Evolutionary conservation across 2,329 filamentous ascomycete genomes (phyloP), one percentile per base, ranked within the genome.

Genomic region (Hypoxylon sp.): DNA sequence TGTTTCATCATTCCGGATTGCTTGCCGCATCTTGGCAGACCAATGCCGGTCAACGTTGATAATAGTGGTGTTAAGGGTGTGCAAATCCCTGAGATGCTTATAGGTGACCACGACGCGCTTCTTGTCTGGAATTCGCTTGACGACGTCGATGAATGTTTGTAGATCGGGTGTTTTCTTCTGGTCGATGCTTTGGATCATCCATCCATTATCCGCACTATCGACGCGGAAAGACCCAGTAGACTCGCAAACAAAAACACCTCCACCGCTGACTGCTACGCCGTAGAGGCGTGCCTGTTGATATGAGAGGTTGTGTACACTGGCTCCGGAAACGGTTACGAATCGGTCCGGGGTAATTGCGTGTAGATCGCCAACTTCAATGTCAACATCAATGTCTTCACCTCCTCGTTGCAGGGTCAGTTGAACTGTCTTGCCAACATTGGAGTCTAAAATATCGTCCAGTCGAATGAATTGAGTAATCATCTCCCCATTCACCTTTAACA

Each of bases 201-300:
- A 98, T 10, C 95, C 95, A 64, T 91, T 94, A 62, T 97, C 90
- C 11, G 91, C 91, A 71, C 89, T 94, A 68, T 98, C 95, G 68
- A 99, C 92, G 52, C 94, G 90, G 84, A 98, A 99, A 0, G 95
- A 97, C 2, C 95, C 95, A 1, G 92, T 91, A 4, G 94, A 92
- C 78, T 99, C 95, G 74, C 94, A 98, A 62, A 98, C 91, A 75
- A 92, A 99, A 17, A 99, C 93, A 13, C 72, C 72, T 2, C 72
- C 72, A 32, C 95, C 95, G 76, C 93, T 90, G 71, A 93, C 91
- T 8, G 94, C 89, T 60, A 99, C 94, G 32, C 94, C 94, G 76
- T 97, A 98, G 4, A 97, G 85, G 8, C 95, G 89, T n/a, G 95
- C 93, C 79, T 98, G 94, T 75, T 99, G 95, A 77, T 99, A 99